Conservation (phyloP, 2,329 filamentous ascomycete species). For the Phaeomoniella chlamydospora region DNA sequence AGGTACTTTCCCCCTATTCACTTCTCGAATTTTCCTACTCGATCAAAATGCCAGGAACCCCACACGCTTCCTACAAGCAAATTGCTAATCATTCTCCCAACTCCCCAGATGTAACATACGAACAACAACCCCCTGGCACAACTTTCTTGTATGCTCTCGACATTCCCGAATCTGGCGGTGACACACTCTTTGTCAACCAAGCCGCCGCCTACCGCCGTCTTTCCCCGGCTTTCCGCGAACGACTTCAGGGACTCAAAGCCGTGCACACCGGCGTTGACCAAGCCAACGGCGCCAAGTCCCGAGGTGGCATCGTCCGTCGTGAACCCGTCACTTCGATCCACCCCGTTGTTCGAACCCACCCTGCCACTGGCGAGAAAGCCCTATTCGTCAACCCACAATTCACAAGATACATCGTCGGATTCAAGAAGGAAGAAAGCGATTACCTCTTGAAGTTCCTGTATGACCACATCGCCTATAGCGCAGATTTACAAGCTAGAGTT, state of each 20-base stretch:
- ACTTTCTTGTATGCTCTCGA: slow-evolving; percentile 86
- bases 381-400: slow-evolving; percentile 35
- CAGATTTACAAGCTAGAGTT: slow-evolving; percentile 33
- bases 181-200: slow-evolving; percentile 70
- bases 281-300: slow-evolving; percentile 47
- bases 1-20: background rate
- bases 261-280: slow-evolving; percentile 71
- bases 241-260: slow-evolving; percentile 66
- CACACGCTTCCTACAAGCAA: no score
- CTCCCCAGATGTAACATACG: slow-evolving; percentile 66
- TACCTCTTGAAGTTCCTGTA: slow-evolving; percentile 32
- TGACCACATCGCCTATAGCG: slow-evolving; percentile 30
- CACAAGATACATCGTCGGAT: slow-evolving; percentile 30
- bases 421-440: slow-evolving; percentile 31
- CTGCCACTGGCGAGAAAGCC: slow-evolving; percentile 32
- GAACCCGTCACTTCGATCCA: slow-evolving; percentile 29
- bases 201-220: slow-evolving; percentile 70
- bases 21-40: no score
- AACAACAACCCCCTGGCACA: slow-evolving; percentile 75
- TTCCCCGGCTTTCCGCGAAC: slow-evolving; percentile 62
- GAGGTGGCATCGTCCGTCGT: slow-evolving; percentile 22
- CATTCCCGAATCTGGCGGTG: slow-evolving; percentile 62
- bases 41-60: no score
- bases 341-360: slow-evolving; percentile 31
- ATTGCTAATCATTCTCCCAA: background rate